Evolutionary conservation across 2,329 filamentous ascomycete genomes (phyloP).

Genomic region (Penicillium verrucosum): DNA sequence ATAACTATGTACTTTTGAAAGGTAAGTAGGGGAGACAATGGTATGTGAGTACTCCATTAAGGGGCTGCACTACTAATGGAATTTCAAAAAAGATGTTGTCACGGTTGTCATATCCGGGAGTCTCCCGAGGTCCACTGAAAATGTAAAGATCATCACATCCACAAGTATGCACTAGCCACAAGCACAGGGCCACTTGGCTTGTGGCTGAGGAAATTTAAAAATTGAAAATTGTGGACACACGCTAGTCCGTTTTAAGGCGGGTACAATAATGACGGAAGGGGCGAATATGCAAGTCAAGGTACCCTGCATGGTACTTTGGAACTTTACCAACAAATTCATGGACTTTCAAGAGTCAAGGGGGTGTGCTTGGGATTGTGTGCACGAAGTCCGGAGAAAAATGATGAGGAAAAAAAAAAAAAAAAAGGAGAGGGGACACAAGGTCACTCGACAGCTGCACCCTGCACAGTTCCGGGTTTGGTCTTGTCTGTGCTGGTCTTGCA

Average conservation of each 20-base stretch:
- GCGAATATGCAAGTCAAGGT: slow-evolving; percentile 22
- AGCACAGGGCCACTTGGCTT: background rate
- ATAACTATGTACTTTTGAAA: background rate
- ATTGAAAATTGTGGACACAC: background rate
- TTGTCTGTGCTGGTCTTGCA: slow-evolving; percentile 17
- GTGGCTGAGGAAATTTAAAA: slow-evolving; percentile 2
- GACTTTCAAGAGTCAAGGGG: background rate
- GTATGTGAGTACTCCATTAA: background rate
- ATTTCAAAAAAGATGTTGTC: background rate
- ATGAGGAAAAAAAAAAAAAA: background rate
- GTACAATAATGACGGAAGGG: slow-evolving; percentile 25
- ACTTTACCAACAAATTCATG: background rate
- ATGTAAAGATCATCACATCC: background rate
- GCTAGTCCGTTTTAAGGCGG: slow-evolving; percentile 13
- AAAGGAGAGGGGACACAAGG: slow-evolving; percentile 4
- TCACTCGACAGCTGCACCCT: slow-evolving; percentile 18
- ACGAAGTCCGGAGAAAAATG: slow-evolving; percentile 6
- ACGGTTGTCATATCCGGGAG: background rate
- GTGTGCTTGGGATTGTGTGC: background rate
- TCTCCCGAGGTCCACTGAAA: background rate
- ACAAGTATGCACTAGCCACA: slow-evolving; percentile 2
- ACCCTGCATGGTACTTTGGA: slow-evolving; percentile 15
- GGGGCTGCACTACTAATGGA: background rate
- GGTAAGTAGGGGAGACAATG: background rate
- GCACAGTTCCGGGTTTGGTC: slow-evolving; percentile 19